These are phyloP conservation scores for Fusarium sterilihyphosum DNA, from an alignment of 2,329 filamentous ascomycete species.

Conservation along the genomic window DNA sequence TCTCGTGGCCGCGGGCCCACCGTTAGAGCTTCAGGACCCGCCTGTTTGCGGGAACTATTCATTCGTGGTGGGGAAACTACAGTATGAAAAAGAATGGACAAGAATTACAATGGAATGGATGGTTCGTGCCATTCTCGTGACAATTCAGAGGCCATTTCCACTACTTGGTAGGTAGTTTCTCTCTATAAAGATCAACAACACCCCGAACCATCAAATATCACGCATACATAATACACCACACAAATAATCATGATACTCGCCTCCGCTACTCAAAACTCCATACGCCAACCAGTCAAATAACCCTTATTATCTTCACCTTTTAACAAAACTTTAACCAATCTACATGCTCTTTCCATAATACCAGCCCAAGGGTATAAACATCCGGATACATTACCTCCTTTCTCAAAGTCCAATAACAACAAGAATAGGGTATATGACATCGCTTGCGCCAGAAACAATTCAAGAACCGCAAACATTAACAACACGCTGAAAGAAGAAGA, in stretches of 20 bases:
- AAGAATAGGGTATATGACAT: conserved; percentile 23
- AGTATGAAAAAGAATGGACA: conserved; percentile 5
- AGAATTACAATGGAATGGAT: neutral
- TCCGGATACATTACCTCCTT: conserved; percentile 17
- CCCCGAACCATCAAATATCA: neutral
- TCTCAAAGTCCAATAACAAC: conserved; percentile 15
- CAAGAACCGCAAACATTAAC: neutral
- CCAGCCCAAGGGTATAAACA: conserved; percentile 19
- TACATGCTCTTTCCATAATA: conserved; percentile 6
- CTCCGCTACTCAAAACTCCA: neutral
- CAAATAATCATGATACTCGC: neutral
- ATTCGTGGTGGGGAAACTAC: conserved; percentile 21
- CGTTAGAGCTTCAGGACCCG: conserved; percentile 10
- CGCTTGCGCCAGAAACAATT: neutral
- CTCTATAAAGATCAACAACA: neutral
- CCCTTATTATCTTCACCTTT: neutral
- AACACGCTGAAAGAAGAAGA: neutral
- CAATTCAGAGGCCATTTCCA: neutral
- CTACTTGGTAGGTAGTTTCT: neutral
- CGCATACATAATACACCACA: neutral
- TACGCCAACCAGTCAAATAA: neutral
- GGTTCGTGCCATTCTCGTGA: neutral
- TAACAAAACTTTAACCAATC: conserved; percentile 5
- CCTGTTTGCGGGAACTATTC: conserved; percentile 19
- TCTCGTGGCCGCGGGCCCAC: conserved; percentile 7